Conservation (phyloP, 106 monocot species). For the Agapanthus africanus region DNA sequence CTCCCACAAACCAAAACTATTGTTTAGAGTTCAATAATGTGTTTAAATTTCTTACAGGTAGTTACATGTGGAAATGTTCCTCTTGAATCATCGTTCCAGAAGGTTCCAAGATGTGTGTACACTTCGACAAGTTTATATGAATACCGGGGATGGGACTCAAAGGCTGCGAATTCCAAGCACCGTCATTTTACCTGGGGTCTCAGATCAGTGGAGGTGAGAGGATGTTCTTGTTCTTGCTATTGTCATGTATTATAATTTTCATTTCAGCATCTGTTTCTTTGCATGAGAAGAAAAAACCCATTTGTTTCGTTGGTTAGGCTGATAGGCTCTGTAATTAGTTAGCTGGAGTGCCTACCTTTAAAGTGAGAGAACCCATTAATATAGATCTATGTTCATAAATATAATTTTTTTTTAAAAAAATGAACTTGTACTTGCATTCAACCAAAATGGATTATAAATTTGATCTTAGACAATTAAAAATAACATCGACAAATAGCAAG, state of each 20-base stretch:
- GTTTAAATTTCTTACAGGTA: slow-evolving; percentile 17
- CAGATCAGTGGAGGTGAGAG: slow-evolving; percentile 29
- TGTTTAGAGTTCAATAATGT: neutral
- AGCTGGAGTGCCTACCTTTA: no score
- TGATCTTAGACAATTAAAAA: no score
- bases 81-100: slow-evolving; percentile 36
- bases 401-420: neutral
- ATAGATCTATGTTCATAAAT: neutral
- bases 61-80: slow-evolving; percentile 35
- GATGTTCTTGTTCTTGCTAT: neutral
- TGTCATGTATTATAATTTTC: neutral
- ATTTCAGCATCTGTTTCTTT: neutral
- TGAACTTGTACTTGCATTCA: neutral
- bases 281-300: neutral
- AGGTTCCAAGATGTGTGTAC: slow-evolving; percentile 48
- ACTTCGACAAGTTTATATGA: slow-evolving; percentile 50
- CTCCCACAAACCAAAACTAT: neutral
- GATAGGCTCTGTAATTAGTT: no score
- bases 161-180: slow-evolving; percentile 26
- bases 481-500: no score
- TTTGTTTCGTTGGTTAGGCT: no score
- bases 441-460: neutral
- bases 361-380: no score
- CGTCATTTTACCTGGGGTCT: slow-evolving; percentile 32
- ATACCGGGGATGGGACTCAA: slow-evolving; percentile 37